Base-by-base conservation (phyloP, 345 rosid genomes). In the Passiflora organensis region DNA sequence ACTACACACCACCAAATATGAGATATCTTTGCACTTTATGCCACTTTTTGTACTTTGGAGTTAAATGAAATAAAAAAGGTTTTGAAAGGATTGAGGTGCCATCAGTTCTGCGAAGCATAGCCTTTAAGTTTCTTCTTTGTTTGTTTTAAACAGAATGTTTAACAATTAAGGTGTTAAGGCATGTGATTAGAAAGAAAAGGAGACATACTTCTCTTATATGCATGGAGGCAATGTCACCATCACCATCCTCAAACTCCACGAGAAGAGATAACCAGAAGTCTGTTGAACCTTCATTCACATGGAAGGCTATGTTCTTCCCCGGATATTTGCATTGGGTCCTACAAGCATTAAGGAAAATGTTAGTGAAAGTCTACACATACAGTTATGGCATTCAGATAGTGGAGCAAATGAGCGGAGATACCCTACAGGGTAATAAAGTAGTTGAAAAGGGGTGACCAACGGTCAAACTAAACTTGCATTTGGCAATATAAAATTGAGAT, bases 181-280 rank as follows among this genome's bases (percentile, higher is more conserved):
- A 24, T 19, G 34, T 32, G 6, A 52, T 8, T 2, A 28, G 11
- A 52, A 56, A 58, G 56, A 51, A 43, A 37, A 23, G 38, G 6
- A 28, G 4, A 60, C 54, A 32, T 80, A 93, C 99, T 57, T 89
- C 81, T 72, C 74, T 82, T 21, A 93, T 81, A 49, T 93, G 96
- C 95, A 89, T 86, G 34, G 94, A 84, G 23, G 96, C 96, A 53
- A 93, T 82, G 60, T 93, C 99, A 20, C 96, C 99, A 59, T 93
- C 96, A 48, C 96, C 96, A 45, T 93, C 96, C 71, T 93, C 99
- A 57, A 72, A 93, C 72, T 86, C 95, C 48, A 89, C 89, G n/a
- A 89, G 71, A 65, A 93, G 77, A n/a, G 99, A 89, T 1, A 93
- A 68, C 94, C 95, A 93, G 43, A 72, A 84, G 50, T 73, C 73